Evolutionary conservation across 257 asterid species (phyloP), one percentile per base, ranked within the genome.

Genomic region (Solanum tarapatanum): DNA sequence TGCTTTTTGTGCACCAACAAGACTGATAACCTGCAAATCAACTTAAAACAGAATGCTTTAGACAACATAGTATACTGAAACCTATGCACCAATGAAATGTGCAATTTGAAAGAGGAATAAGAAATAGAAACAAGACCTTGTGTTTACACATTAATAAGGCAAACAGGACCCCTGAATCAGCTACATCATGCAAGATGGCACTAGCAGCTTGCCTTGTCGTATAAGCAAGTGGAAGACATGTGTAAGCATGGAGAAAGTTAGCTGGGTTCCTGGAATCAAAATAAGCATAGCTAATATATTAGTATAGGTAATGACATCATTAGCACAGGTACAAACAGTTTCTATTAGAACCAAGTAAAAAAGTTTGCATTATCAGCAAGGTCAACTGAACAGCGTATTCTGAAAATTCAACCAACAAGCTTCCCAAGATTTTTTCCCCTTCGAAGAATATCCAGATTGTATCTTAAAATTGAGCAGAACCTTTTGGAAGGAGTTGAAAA

Each of bases 151-250:
- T 96, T 88, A 97, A 89, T 79, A 97, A 94, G 77, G 99, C 94
- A 92, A 96, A 97, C 51, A 94, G 86, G 90, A 97, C 95, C 85
- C 98, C 98, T 84, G 99, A 95, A 87, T 93, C 98, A 88, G 98
- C 94, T 86, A 96, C 92, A 91, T 97, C 99, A 89, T 93, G 99
- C 92, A 96, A 92, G 93, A 97, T 91, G 88, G 98, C 94, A 87
- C 98, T 94, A 82, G 98, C 98, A 88, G 98, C 97, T 92, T 97
- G 99, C 87, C 99, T 98, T 88, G 98, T 94, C 33, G 93, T 93
- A 92, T 92, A 91, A 87, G 98, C 92, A 88, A 97, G 96, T 86
- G 98, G 99, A 89, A 97, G 94, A 88, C 99, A 97, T 48, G 99
- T 91, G 90, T 96, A 97, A 86, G 99, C 99, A 91, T 95, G 99